Conservation (phyloP, 805 yeast species). For the Starmerella stellata region DNA sequence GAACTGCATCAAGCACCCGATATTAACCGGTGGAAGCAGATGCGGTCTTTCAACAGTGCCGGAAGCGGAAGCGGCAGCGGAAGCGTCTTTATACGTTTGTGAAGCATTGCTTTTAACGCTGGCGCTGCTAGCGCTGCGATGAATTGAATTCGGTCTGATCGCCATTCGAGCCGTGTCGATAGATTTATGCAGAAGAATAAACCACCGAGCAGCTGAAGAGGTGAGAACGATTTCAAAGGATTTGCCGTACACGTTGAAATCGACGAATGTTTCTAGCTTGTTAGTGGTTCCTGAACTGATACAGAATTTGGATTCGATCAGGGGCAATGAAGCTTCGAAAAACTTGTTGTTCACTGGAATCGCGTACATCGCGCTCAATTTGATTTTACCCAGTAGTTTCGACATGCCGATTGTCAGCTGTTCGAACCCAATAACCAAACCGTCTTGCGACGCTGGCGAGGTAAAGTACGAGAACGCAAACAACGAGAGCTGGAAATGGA, state of each 20-base stretch:
- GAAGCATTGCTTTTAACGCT: not conserved
- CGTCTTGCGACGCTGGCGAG: conserved; percentile 29
- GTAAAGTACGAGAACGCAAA: conserved; percentile 60
- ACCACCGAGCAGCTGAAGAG: conserved; percentile 26
- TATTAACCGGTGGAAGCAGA: no score
- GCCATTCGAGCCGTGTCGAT: not conserved
- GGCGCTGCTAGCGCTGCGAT: not conserved
- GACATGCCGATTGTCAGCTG: conserved; percentile 49
- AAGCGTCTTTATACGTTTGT: not conserved
- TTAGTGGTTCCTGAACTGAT: conserved; percentile 2
- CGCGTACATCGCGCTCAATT: conserved; percentile 49
- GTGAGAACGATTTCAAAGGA: conserved; percentile 17
- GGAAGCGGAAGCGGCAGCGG: not conserved
- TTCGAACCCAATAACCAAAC: conserved; percentile 65
- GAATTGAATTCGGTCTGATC: not conserved
- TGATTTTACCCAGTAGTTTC: conserved; percentile 44
- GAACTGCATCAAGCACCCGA: conserved; percentile 8
- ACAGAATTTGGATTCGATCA: conserved; percentile 14
- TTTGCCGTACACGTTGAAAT: conserved; percentile 17
- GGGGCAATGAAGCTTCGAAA: conserved; percentile 16
- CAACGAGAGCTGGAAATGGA: conserved; percentile 24
- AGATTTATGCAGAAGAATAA: conserved; percentile 27
- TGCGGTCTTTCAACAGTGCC: no score
- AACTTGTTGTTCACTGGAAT: conserved; percentile 30
- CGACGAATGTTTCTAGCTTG: conserved; percentile 7